A percentile compares a stretch with the other conserved stretches of the same genome.
Evolutionary conservation across 1,139 yeast genomes (phyloP).

Genomic region (Geotrichum klebahnii): DNA sequence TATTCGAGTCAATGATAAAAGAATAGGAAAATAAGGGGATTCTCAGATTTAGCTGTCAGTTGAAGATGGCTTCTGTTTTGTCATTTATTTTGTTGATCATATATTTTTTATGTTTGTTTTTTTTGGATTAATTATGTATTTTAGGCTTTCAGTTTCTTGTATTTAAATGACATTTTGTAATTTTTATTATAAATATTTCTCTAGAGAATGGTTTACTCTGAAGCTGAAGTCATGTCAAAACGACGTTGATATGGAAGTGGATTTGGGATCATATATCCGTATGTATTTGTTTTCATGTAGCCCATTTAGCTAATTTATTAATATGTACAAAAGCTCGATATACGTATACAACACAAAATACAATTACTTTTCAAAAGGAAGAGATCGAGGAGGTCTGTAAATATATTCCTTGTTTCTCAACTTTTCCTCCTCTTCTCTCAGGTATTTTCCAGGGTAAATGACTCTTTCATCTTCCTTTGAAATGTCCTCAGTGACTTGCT

Average conservation of each 20-base stretch:
- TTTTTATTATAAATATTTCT: too few species aligned
- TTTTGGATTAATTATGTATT: too few species aligned
- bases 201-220: too few species aligned
- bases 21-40: conserved; percentile 24
- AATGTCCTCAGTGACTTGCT: conserved; percentile 48
- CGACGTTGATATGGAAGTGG: too few species aligned
- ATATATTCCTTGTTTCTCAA: conserved; percentile 63
- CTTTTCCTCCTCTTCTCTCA: conserved; percentile 47
- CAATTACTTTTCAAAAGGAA: conserved; percentile 46
- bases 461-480: conserved; percentile 52
- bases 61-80: too few species aligned
- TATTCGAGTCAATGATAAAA: conserved; percentile 50
- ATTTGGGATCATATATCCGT: background rate
- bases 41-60: too few species aligned
- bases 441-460: conserved; percentile 71
- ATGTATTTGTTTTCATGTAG: background rate
- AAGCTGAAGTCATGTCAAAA: too few species aligned
- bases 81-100: too few species aligned
- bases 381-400: conserved; percentile 54
- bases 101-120: too few species aligned
- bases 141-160: too few species aligned
- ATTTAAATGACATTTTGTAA: too few species aligned
- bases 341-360: background rate
- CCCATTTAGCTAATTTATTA: conserved; percentile 5
- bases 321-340: conserved; percentile 14